Percentiles rank a stretch among this genome's conserved stretches.
These are phyloP conservation scores for Ceratocystis harringtonii DNA, from an alignment of 2,329 filamentous ascomycete genomes.

Conservation along the genomic window DNA sequence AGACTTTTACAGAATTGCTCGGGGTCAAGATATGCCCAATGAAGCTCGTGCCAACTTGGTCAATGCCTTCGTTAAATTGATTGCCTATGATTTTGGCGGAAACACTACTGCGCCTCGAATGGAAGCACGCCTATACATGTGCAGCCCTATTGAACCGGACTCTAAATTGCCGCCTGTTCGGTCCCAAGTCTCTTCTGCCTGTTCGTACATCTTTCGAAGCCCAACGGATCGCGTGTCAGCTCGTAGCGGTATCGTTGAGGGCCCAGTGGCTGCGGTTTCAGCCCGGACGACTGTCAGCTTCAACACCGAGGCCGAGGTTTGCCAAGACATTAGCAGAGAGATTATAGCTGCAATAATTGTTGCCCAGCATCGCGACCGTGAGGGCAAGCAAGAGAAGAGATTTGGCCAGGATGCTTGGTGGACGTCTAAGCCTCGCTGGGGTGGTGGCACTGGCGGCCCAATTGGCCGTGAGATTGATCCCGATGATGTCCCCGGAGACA, in stretches of 20 bases:
- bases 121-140: slow-evolving; percentile 45
- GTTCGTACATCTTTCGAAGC: slow-evolving; percentile 45
- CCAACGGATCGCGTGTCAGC: slow-evolving; percentile 45
- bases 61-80: slow-evolving; percentile 46
- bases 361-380: slow-evolving; percentile 47
- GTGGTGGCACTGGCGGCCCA: slow-evolving; percentile 45
- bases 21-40: slow-evolving; percentile 41
- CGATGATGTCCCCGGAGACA: slow-evolving; percentile 32
- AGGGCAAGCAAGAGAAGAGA: slow-evolving; percentile 40
- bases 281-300: slow-evolving; percentile 42
- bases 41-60: slow-evolving; percentile 44
- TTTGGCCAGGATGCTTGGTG: slow-evolving; percentile 48
- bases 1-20: slow-evolving; percentile 31
- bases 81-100: slow-evolving; percentile 52
- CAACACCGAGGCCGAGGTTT: slow-evolving; percentile 39
- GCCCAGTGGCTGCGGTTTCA: slow-evolving; percentile 46
- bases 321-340: slow-evolving; percentile 47
- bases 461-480: slow-evolving; percentile 46
- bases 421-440: slow-evolving; percentile 46
- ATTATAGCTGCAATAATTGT: slow-evolving; percentile 45
- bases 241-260: slow-evolving; percentile 43
- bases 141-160: slow-evolving; percentile 24
- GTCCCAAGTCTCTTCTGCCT: slow-evolving; percentile 44
- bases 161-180: slow-evolving; percentile 24
- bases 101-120: slow-evolving; percentile 40